Conservation (phyloP, 768 basidiomycete species). For the Kwoniella mangroviensis region DNA sequence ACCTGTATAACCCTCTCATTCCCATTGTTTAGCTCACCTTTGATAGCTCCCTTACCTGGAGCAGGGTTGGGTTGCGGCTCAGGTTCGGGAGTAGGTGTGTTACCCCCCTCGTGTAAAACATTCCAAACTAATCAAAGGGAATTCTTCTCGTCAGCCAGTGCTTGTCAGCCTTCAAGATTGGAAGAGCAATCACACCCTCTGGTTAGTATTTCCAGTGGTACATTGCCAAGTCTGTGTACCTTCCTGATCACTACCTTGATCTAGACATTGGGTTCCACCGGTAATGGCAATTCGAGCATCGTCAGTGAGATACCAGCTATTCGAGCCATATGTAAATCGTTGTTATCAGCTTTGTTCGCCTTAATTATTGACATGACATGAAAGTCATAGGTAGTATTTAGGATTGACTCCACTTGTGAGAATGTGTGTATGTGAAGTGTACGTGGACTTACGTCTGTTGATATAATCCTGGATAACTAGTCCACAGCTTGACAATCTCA, state of each 20-base stretch:
- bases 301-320: constrained; percentile 41
- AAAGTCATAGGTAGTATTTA: too few relatives aligned
- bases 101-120: constrained; percentile 1
- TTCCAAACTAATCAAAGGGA: not conserved
- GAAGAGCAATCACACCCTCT: constrained; percentile 32
- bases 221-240: constrained; percentile 53
- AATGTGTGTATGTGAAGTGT: too few relatives aligned
- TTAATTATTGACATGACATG: too few relatives aligned
- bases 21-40: too few relatives aligned
- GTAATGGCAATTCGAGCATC: constrained; percentile 55
- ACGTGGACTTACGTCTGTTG: constrained; percentile 22
- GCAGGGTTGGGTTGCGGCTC: too few relatives aligned
- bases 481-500: constrained; percentile 22
- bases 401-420: too few relatives aligned
- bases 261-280: constrained; percentile 52
- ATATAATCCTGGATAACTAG: constrained; percentile 21
- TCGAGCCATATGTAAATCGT: too few relatives aligned
- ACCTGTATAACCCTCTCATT: too few relatives aligned
- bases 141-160: too few relatives aligned
- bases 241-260: constrained; percentile 31
- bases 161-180: too few relatives aligned
- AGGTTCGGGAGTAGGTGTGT: not conserved
- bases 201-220: constrained; percentile 53
- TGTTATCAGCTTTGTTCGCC: too few relatives aligned
- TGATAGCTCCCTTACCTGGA: too few relatives aligned